These are phyloP conservation scores for Sicyos baderoa DNA, from an alignment of 306 rosid genomes.

Conservation along the genomic window DNA sequence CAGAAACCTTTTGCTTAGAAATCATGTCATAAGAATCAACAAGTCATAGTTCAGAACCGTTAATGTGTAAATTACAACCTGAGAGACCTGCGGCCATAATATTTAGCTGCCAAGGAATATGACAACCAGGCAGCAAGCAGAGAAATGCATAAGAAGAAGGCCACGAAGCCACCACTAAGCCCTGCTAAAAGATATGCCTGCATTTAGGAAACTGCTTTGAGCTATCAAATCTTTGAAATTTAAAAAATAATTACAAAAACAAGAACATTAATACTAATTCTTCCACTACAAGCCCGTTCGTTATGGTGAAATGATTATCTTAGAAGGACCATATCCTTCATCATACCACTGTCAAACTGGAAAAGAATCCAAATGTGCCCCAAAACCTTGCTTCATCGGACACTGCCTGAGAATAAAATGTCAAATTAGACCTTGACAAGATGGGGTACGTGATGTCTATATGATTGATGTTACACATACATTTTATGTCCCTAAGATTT, in stretches of 20 bases:
- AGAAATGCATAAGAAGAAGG: conserved; percentile 50
- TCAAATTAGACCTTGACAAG: conserved; percentile 21
- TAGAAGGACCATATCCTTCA: background rate
- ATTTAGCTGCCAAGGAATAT: conserved; percentile 53
- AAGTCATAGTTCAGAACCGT: conserved; percentile 16
- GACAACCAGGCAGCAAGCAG: conserved; percentile 81
- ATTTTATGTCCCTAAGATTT: background rate
- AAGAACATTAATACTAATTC: conserved; percentile 1
- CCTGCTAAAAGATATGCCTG: conserved; percentile 91
- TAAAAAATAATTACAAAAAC: background rate
- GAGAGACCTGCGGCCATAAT: conserved; percentile 49
- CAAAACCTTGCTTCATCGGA: conserved; percentile 83
- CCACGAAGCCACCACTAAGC: conserved; percentile 78
- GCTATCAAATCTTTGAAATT: conserved; percentile 22
- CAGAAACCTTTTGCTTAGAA: conserved; percentile 1
- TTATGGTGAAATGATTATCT: background rate
- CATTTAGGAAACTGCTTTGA: conserved; percentile 38
- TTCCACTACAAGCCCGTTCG: background rate
- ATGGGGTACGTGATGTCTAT: background rate
- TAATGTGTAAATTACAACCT: conserved; percentile 37
- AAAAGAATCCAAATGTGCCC: conserved; percentile 90
- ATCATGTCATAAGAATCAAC: conserved; percentile 3
- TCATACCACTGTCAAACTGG: conserved; percentile 63
- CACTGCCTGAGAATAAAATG: conserved; percentile 43
- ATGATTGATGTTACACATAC: conserved; percentile 5